Conservation (phyloP, 768 basidiomycete species). For the Neoboletus magnificus region DNA sequence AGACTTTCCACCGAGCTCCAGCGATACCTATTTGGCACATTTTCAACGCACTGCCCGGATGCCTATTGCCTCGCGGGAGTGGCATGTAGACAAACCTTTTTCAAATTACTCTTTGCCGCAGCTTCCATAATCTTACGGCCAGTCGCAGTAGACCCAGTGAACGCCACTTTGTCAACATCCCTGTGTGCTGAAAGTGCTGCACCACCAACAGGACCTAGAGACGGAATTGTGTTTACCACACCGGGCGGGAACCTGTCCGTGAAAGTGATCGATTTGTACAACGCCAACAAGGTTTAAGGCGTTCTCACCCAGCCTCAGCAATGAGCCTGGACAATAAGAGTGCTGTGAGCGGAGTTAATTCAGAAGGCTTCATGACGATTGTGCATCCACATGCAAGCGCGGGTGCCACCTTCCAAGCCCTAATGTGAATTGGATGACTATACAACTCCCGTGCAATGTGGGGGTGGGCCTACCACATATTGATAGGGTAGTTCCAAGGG, state of each 20-base stretch:
- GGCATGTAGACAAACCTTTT: slow-evolving; percentile 59
- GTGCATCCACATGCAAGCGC: slow-evolving; percentile 90
- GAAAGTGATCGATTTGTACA: slow-evolving; percentile 14
- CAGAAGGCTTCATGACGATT: slow-evolving; percentile 93
- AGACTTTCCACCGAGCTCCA: slow-evolving; percentile 94
- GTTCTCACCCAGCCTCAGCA: slow-evolving; percentile 73
- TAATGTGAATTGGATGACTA: slow-evolving; percentile 22
- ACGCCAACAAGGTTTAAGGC: slow-evolving; percentile 4
- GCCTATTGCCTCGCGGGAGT: slow-evolving; percentile 24
- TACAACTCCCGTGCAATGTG: neutral
- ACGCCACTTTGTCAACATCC: slow-evolving; percentile 92
- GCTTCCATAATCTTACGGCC: slow-evolving; percentile 91
- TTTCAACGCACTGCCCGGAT: slow-evolving; percentile 11
- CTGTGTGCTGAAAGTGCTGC: slow-evolving; percentile 78
- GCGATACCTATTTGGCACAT: slow-evolving; percentile 55
- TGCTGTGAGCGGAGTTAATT: slow-evolving; percentile 80
- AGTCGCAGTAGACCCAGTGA: slow-evolving; percentile 89
- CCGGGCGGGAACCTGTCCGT: slow-evolving; percentile 79
- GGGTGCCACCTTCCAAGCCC: slow-evolving; percentile 91
- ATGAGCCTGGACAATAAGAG: slow-evolving; percentile 78
- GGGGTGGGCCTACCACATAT: slow-evolving; percentile 59
- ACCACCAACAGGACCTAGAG: slow-evolving; percentile 78
- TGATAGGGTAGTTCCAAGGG: slow-evolving; percentile 92
- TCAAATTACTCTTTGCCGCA: slow-evolving; percentile 89
- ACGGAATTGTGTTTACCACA: slow-evolving; percentile 85